Base-by-base conservation (phyloP, 768 basidiomycete species). In the Lentinula lateritia region DNA sequence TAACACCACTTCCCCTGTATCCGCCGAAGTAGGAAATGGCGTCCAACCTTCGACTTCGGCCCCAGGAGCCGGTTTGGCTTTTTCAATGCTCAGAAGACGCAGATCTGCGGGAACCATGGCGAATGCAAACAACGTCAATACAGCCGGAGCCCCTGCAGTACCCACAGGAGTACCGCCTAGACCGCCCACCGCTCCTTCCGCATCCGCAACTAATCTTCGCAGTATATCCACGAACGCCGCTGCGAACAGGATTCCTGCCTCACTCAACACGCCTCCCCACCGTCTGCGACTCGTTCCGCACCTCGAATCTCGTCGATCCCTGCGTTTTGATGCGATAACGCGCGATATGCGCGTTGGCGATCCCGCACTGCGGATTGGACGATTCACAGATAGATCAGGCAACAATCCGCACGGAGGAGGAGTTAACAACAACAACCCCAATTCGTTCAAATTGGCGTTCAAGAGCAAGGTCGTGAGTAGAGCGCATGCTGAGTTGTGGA, bases 221-320 rank as follows among this genome's bases (percentile, higher is more conserved):
- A 36, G 63, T 12, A 41, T 34, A 58, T 62, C 65, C 42, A 45
- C n/a, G 39, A 6, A 13, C 42, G 41, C 28, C 46, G 23, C 39
- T 61, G 18, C 38, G 50, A 43, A 6, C 46, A 52, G 50, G 12
- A 16, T 36, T 43, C n/a, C 50, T 15, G 52, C 32, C 35, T 42
- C 54, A 12, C 34, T 16, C 2, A 43, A 43, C 6, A 8, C 32
- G 13, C 50, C 18, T 10, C 8, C 79, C 5, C 88, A 92, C 69
- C 90, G 92, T 64, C 92, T 98, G 69, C 89, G 95, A 16, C 88
- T 99, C 58, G 96, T 98, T 9, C 96, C 96, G 12, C 93, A 98
- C 69, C 86, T 98, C 68, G 96, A 98, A 73, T 87, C 89, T 20
- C 84, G 90, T 15, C 87, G 93, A 57, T 90, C 92, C 1, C 86